Evolutionary conservation across 495 filamentous ascomycete species (phyloP), one percentile per base, ranked within the genome.

Genomic region (Talaromyces thailandensis): DNA sequence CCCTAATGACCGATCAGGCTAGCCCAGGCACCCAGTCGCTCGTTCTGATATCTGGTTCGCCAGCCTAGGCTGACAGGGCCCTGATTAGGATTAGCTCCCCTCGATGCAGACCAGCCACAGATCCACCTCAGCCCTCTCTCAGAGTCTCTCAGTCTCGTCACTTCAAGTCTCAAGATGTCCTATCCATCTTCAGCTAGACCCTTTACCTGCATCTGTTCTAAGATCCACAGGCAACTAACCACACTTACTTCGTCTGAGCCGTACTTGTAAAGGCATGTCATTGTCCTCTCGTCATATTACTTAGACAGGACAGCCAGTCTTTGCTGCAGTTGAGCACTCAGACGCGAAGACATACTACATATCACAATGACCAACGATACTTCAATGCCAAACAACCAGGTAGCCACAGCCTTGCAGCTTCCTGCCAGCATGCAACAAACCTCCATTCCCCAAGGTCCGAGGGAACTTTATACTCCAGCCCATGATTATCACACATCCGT

Each of bases 401-500:
- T 23, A 11, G 24, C 24, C 16, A 26, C 51, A 23, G 48, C 48
- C 5, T 11, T 31, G 52, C 52, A 56, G 52, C 52, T n/a, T 18
- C 16, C 26, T 31, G 24, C 16, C 8, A 31, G 14, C 18, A 21
- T 31, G 26, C 55, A 57, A 16, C 55, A 57, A 5, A 25, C 23
- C 29, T n/a, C n/a, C 0, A 14, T 21, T n/a, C 26, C 55, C 9
- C 55, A 31, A 16, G 55, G n/a, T 35, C 55, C 55, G 0, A 28
- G 18, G n/a, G 26, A 25, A 35, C 57, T 60, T 18, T 77, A 78
- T 66, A 60, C 69, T 23, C 71, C 64, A 40, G 76, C 67, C 2
- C 71, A 77, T 31, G 65, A 74, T 29, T 79, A 77, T 32, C 62
- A 63, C 29, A 12, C 63, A 21, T 60, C 62, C 16, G 61, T 64